These are phyloP conservation scores for Hypoxylon trugodes DNA, from an alignment of 495 filamentous ascomycete genomes.

Conservation along the genomic window DNA sequence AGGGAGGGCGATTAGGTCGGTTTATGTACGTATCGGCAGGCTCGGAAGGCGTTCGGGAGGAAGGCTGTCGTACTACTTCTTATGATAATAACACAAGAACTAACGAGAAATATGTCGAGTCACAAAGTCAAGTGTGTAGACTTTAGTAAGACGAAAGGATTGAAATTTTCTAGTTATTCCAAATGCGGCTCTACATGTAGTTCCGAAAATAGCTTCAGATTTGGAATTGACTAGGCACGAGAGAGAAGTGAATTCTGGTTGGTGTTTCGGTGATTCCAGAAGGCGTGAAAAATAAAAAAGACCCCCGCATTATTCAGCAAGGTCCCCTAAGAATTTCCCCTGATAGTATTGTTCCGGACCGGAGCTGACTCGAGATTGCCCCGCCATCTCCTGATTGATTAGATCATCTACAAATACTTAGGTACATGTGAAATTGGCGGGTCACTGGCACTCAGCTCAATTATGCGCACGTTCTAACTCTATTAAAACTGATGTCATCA, in stretches of 20 bases:
- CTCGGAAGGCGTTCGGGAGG: constrained; percentile 30
- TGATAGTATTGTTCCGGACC: constrained; percentile 9
- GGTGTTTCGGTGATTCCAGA: constrained; percentile 14
- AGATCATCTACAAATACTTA: too few relatives aligned
- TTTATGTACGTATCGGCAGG: constrained; percentile 14
- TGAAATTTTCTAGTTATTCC: constrained; percentile 20
- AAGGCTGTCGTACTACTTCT: constrained; percentile 2
- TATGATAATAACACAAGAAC: constrained; percentile 8
- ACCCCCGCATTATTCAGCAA: constrained; percentile 42
- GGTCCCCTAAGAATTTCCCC: too few relatives aligned
- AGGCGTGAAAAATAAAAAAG: constrained; percentile 19
- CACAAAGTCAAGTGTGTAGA: constrained; percentile 8
- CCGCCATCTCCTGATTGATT: background rate
- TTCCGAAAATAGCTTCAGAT: constrained; percentile 39
- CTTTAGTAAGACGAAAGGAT: constrained; percentile 29
- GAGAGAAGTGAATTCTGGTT: constrained; percentile 1
- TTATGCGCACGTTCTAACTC: background rate
- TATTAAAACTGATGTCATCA: too few relatives aligned
- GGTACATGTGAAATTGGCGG: background rate
- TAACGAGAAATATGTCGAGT: constrained; percentile 4
- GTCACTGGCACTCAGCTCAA: too few relatives aligned
- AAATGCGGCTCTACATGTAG: constrained; percentile 38
- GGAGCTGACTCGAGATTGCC: constrained; percentile 18
- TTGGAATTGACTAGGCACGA: constrained; percentile 30
- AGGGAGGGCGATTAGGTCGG: too few relatives aligned